Percentiles rank a stretch among this genome's conserved stretches.
Conservation (phyloP, 2,329 filamentous ascomycete species). For the Torrubiella hemipterigena region DNA sequence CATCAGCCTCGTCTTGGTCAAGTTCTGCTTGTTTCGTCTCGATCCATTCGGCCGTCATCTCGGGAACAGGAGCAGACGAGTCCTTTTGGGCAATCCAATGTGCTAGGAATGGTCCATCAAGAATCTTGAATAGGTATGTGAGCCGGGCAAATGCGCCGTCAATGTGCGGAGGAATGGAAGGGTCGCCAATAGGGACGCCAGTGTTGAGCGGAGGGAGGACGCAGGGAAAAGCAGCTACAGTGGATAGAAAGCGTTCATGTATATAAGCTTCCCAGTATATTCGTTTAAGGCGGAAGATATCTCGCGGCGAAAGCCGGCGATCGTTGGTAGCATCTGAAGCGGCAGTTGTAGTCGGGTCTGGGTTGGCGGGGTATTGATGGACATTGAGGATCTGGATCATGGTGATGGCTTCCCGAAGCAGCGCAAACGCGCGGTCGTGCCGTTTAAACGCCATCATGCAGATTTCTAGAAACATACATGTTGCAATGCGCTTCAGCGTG, state of each 20-base stretch:
- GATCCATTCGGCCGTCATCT: constrained; percentile 24
- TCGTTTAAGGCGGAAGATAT: constrained; percentile 20
- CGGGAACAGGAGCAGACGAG: constrained; percentile 8
- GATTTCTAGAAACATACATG: constrained; percentile 40
- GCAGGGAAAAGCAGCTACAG: constrained; percentile 33
- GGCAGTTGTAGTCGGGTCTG: neutral
- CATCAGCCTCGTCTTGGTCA: constrained; percentile 22
- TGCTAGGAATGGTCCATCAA: constrained; percentile 24
- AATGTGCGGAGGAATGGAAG: constrained; percentile 21
- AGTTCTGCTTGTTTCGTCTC: constrained; percentile 27
- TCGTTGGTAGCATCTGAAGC: neutral
- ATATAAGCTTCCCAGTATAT: constrained; percentile 45
- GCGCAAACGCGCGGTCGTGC: constrained; percentile 34
- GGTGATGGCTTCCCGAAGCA: constrained; percentile 36
- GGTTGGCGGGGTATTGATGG: constrained; percentile 21
- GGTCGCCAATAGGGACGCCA: constrained; percentile 18
- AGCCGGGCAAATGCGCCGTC: constrained; percentile 24
- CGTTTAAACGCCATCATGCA: constrained; percentile 35
- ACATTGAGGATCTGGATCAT: constrained; percentile 31
- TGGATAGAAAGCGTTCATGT: constrained; percentile 43
- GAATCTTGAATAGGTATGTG: constrained; percentile 22
- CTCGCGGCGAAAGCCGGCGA: constrained; percentile 1
- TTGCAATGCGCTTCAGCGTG: constrained; percentile 33
- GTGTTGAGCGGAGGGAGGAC: constrained; percentile 19
- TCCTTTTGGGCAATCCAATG: constrained; percentile 22